A percentile compares a stretch with the other conserved stretches of the same genome.
Conservation (phyloP, 805 yeast genomes). For the Nakazawaea sp. region DNA sequence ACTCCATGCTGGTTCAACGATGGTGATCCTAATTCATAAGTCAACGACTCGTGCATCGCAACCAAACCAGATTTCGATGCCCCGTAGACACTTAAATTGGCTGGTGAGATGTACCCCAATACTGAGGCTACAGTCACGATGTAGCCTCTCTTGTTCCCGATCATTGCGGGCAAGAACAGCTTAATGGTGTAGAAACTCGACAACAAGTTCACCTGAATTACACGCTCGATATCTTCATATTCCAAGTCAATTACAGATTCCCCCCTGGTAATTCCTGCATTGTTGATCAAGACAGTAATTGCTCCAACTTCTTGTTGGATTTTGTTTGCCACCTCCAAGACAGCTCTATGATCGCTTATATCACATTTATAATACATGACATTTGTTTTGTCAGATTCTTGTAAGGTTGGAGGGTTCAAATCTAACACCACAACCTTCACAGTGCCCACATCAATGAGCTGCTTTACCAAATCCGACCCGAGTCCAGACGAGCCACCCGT, state of each 20-base stretch:
- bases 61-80: constrained; percentile 86
- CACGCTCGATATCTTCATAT: constrained; percentile 52
- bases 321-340: constrained; percentile 29
- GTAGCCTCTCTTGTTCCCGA: constrained; percentile 55
- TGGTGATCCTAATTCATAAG: constrained; percentile 58
- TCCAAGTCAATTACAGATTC: constrained; percentile 46
- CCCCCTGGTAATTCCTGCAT: constrained; percentile 74
- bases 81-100: constrained; percentile 73
- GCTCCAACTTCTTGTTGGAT: constrained; percentile 46
- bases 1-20: constrained; percentile 42
- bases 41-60: constrained; percentile 76
- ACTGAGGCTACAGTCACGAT: constrained; percentile 80
- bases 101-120: constrained; percentile 80
- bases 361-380: constrained; percentile 64
- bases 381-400: constrained; percentile 22
- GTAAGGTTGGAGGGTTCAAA: constrained; percentile 33
- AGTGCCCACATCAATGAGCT: constrained; percentile 30
- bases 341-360: constrained; percentile 45
- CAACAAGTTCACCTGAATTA: constrained; percentile 60
- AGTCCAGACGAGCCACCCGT: constrained; percentile 86
- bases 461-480: constrained; percentile 55
- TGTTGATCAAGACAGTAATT: constrained; percentile 69
- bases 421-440: constrained; percentile 66
- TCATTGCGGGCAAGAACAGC: constrained; percentile 69
- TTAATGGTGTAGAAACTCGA: constrained; percentile 68